Evolutionary conservation across 768 basidiomycete genomes (phyloP), one percentile per base, ranked within the genome.

Genomic region (Mycena vitilis): DNA sequence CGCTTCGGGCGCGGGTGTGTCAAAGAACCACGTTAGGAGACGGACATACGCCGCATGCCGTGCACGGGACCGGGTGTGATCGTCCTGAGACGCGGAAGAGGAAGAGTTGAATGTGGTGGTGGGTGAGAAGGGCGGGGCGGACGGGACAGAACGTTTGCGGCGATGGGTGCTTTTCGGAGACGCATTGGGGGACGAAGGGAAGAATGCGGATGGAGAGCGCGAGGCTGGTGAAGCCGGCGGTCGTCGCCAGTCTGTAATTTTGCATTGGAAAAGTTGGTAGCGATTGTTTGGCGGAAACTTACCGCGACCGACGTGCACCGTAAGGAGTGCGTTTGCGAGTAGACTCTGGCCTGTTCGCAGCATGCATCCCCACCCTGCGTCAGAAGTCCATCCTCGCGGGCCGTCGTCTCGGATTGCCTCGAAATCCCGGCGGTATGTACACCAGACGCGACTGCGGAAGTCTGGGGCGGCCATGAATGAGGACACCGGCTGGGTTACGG

Each of bases 321-420:
- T 83, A 16, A 93, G 78, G n/a, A 96, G 80, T 1, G 93, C 87
- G 62, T 93, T 95, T 9, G 93, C 95, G 25, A 96, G 81, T 67
- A 96, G 73, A 64, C 90, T 91, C 78, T 96, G 95, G 1, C 94
- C 95, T 0, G 95, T 96, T 34, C 95, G 80, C 47, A 96, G 77
- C 95, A 96, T 96, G 75, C 95, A 96, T 0, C 95, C 95, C 95
- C 95, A 96, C 0, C 95, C 95, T 0, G 91, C 83, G 79, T 96
- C 95, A 70, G 87, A 91, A 18, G 92, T 91, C 87, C 95, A 92
- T 0, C 91, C 93, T 74, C 90, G 91, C 78, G 93, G 91, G 1
- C 88, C 88, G 0, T 86, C 83, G 16, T 84, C 82, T 88, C 91
- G 91, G 49, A 87, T 86, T 45, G 87, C 81, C 76, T 83, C 22